Percentiles rank a stretch among this genome's conserved stretches.
Evolutionary conservation across 2,329 filamentous ascomycete species (phyloP).

Genomic region (Pseudohalonectria lignicola): DNA sequence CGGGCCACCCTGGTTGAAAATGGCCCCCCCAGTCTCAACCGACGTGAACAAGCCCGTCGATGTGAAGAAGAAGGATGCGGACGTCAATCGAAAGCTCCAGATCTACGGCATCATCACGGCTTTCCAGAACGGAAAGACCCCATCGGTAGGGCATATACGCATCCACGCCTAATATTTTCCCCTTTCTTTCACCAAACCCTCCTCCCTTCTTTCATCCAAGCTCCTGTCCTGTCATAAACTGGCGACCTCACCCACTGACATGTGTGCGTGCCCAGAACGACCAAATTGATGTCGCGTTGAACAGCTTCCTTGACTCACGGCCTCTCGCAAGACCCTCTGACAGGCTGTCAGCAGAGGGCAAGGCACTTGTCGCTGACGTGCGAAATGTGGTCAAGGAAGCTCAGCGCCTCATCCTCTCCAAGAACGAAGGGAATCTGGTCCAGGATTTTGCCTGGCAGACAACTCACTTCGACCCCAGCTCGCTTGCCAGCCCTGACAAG

Average conservation of each 20-base stretch:
- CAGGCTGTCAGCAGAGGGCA: constrained; percentile 75
- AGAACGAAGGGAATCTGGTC: constrained; percentile 88
- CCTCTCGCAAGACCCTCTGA: constrained; percentile 58
- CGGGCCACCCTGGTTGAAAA: too few species aligned
- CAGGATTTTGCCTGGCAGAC: constrained; percentile 98
- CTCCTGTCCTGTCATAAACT: too few species aligned
- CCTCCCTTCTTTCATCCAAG: too few species aligned
- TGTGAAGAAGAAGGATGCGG: constrained; percentile 64
- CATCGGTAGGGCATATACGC: constrained; percentile 68
- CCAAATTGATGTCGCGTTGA: constrained; percentile 90
- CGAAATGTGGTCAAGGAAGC: constrained; percentile 73
- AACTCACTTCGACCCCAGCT: constrained; percentile 57
- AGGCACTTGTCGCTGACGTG: constrained; percentile 65
- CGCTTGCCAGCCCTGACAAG: constrained; percentile 48
- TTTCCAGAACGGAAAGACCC: constrained; percentile 81
- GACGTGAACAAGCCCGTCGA: constrained; percentile 65
- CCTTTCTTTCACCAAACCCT: too few species aligned
- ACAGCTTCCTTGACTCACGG: constrained; percentile 69
- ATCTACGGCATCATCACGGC: constrained; percentile 83
- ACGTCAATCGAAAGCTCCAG: constrained; percentile 91
- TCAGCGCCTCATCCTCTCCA: constrained; percentile 75
- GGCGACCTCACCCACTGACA: too few species aligned
- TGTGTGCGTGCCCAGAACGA: constrained; percentile 50
- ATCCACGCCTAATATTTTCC: too few species aligned
- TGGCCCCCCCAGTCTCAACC: constrained; percentile 10